Evolutionary conservation across 2,329 filamentous ascomycete species (phyloP), one percentile per base, ranked within the genome.

Genomic region (Apiospora kogelbergensis): DNA sequence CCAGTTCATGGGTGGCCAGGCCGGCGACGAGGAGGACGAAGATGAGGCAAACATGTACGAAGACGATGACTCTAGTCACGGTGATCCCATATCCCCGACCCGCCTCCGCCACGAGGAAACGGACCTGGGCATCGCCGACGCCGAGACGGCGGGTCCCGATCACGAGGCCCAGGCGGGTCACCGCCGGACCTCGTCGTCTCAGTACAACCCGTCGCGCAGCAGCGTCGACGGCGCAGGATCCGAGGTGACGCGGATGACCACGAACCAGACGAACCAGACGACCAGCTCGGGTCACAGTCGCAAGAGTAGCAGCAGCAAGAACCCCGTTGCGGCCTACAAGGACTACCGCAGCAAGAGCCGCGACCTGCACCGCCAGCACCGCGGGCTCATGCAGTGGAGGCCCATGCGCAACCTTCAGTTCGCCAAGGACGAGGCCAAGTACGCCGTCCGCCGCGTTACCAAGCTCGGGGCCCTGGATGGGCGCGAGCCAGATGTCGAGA

Each of bases 331-430:
- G 73, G 83, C 86, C 73, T 84, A 86, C 76, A 90, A 90, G 77
- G 86, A 91, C 26, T 89, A 91, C 78, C 90, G 89, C 74, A 84
- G 85, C 68, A 86, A 89, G 71, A 93, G 91, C 77, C 89, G 91
- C 71, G 90, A 92, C 63, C 85, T 98, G 78, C 91, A 95, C 78
- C 88, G 95, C 0, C 94, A 95, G 81, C 94, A 98, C 74, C 87
- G 95, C 13, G 95, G 95, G 0, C 76, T 97, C 77, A 97, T 98
- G 93, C 95, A 98, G 80, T 98, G 95, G 94, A 93, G 90, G 76
- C 95, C 95, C 0, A 92, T 95, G 78, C 86, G 95, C 48, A 97
- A 97, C 77, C 84, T 89, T 26, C 89, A 90, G 73, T 98, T 98
- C 79, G 95, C 91, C 57, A 97, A 96, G 81, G 87, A 98, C 75